Conservation (phyloP, 805 yeast genomes). For the Metschnikowia dekortorum region DNA sequence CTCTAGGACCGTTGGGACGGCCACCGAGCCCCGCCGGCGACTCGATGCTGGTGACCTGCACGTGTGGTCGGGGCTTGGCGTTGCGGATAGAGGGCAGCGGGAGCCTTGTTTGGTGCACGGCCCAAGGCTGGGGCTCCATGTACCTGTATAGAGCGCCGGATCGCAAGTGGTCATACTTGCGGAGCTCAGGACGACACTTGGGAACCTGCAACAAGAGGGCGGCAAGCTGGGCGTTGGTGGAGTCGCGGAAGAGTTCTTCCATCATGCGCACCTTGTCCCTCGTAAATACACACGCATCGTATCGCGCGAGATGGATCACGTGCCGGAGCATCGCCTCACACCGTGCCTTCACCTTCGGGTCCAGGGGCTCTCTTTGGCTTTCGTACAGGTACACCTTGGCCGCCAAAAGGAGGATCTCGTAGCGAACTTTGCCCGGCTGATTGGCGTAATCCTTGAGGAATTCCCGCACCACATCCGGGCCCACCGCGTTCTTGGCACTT, state of each 20-base stretch:
- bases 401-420: slow-evolving; percentile 67
- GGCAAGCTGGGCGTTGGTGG: slow-evolving; percentile 52
- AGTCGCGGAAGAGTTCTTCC: slow-evolving; percentile 49
- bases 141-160: slow-evolving; percentile 12
- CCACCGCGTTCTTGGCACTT: slow-evolving; percentile 36
- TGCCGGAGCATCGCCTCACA: slow-evolving; percentile 53
- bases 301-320: slow-evolving; percentile 59
- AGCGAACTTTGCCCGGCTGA: slow-evolving; percentile 57
- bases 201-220: slow-evolving; percentile 71
- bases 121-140: slow-evolving; percentile 44
- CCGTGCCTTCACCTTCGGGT: slow-evolving; percentile 10
- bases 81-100: slow-evolving; percentile 32
- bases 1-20: neutral
- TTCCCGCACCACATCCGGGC: slow-evolving; percentile 72
- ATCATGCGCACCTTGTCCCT: slow-evolving; percentile 83
- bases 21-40: neutral
- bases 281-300: slow-evolving; percentile 70
- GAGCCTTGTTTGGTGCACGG: slow-evolving; percentile 21
- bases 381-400: slow-evolving; percentile 53
- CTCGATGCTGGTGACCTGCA: slow-evolving; percentile 17
- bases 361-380: slow-evolving; percentile 10
- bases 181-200: slow-evolving; percentile 52
- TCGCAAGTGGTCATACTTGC: neutral
- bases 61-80: slow-evolving; percentile 10
- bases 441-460: slow-evolving; percentile 49